Base-by-base conservation (phyloP, 2,329 filamentous ascomycete genomes). In the Penicillium paneum region DNA sequence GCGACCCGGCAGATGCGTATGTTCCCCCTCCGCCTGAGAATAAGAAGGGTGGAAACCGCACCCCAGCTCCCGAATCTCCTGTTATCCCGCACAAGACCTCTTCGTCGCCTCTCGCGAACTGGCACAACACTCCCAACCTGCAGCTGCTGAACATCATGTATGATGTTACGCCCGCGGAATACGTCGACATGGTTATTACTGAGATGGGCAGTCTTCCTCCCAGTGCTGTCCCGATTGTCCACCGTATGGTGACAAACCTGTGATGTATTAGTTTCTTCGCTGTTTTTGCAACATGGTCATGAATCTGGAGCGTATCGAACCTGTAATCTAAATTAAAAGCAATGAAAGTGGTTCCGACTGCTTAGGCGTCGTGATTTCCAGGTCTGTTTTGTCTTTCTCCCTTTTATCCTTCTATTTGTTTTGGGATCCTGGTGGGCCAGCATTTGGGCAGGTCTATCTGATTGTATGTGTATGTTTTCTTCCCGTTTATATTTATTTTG, bases 121-220 rank as follows among this genome's bases (percentile, higher is more conserved):
- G 83, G 83, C 76, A 74, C 49, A 81, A 85, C n/a, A 78, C 81
- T 40, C 77, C 78, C 28, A 81, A 81, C 53, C 70, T 88, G 54
- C 83, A 87, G 67, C 76, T 88, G 36, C 74, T 87, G 58, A 89
- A 89, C 68, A 81, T 97, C 56, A 84, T 97, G 74, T 97, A 96
- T 69, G 94, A 99, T 71, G 90, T 93, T 44, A 99, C 94, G 1
- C 89, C 88, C 13, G 89, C 90, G 4, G 88, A 90, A 65, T 92
- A 91, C 67, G 86, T 97, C 61, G 87, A 90, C 36, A 89, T 92
- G 73, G 87, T 99, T 38, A 85, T 97, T 46, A 97, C 91, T 3
- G 94, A 99, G 76, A 86, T 93, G 69, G 94, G 93, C 39, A 90
- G 85, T 66, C 82, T 95, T 59, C 90, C 91, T 47, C 89, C 91